Evolutionary conservation across 2,329 filamentous ascomycete species (phyloP).

Genomic region (Aureobasidium sp.): DNA sequence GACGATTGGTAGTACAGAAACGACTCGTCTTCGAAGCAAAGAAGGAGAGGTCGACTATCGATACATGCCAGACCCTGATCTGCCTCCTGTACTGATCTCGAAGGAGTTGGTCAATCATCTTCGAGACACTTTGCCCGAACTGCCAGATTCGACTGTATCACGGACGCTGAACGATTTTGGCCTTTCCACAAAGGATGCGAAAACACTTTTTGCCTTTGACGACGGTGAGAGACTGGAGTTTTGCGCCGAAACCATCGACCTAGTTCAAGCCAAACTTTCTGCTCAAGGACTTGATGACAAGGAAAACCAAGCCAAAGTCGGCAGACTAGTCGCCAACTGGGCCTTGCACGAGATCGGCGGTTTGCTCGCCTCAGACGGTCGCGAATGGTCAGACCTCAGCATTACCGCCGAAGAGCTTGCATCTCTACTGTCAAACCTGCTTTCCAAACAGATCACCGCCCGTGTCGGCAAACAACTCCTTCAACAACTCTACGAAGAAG

Average conservation of each 20-base stretch:
- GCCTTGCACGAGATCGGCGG: constrained; percentile 47
- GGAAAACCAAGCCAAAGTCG: constrained; percentile 28
- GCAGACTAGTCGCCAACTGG: constrained; percentile 54
- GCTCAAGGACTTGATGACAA: background rate
- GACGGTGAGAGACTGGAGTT: constrained; percentile 75
- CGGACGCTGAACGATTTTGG: constrained; percentile 57
- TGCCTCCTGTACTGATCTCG: constrained; percentile 71
- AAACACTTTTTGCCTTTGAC: constrained; percentile 70
- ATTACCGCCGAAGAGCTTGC: constrained; percentile 37
- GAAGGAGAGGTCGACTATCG: constrained; percentile 96
- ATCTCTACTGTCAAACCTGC: constrained; percentile 36
- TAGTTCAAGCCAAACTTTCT: constrained; percentile 28
- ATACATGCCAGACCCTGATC: constrained; percentile 96
- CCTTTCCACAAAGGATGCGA: constrained; percentile 73
- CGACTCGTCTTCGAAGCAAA: constrained; percentile 75
- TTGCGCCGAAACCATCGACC: constrained; percentile 60
- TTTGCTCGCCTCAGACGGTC: constrained; percentile 34
- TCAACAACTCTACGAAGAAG: constrained; percentile 46
- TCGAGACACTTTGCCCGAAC: constrained; percentile 54
- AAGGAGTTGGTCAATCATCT: constrained; percentile 61
- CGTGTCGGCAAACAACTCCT: constrained; percentile 56
- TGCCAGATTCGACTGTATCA: constrained; percentile 53
- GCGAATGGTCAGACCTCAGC: constrained; percentile 36
- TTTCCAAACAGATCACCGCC: constrained; percentile 42
- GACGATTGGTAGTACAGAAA: constrained; percentile 78